Evolutionary conservation across 2,329 filamentous ascomycete genomes (phyloP).

Genomic region (Akanthomyces muscarius): DNA sequence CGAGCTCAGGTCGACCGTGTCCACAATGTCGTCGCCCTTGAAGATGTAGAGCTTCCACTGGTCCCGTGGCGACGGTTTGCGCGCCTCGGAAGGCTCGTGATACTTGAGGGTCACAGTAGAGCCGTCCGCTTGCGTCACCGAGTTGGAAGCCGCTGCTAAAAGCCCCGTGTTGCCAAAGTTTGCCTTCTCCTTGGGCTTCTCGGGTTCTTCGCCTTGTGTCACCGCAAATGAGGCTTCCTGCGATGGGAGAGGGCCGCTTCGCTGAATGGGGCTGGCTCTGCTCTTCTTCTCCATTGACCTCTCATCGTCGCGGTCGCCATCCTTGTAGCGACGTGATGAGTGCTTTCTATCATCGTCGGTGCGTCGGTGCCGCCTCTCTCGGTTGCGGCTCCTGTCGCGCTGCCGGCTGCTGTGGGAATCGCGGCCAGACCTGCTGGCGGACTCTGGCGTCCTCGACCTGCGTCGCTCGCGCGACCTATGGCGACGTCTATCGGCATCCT

Average conservation of each 20-base stretch:
- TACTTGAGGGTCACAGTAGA: conserved; percentile 84
- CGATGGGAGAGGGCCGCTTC: conserved; percentile 52
- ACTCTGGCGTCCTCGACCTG: conserved; percentile 16
- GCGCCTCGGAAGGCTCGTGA: conserved; percentile 88
- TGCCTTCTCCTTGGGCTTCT: conserved; percentile 74
- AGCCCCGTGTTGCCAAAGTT: conserved; percentile 79
- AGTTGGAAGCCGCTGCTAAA: conserved; percentile 83
- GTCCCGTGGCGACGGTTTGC: conserved; percentile 75
- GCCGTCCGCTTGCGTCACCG: conserved; percentile 65
- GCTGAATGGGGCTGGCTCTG: conserved; percentile 27
- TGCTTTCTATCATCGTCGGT: conserved; percentile 9
- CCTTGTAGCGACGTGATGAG: background rate
- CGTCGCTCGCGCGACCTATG: conserved; percentile 15
- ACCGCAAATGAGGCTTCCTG: conserved; percentile 58
- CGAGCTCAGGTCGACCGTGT: conserved; percentile 71
- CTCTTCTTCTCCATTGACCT: conserved; percentile 21
- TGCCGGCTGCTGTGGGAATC: conserved; percentile 25
- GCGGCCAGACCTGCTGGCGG: conserved; percentile 11
- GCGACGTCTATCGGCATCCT: conserved; percentile 13
- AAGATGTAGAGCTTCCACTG: conserved; percentile 91
- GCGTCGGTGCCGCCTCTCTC: conserved; percentile 10
- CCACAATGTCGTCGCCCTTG: conserved; percentile 74
- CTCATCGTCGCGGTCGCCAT: conserved; percentile 17
- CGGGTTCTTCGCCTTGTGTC: conserved; percentile 39
- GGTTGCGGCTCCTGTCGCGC: conserved; percentile 24